Percentiles rank a stretch among this genome's conserved stretches.
phyloP scores from a whole-genome alignment of 2,329 filamentous ascomycete species.

The Colletotrichum camelliae region DNA sequence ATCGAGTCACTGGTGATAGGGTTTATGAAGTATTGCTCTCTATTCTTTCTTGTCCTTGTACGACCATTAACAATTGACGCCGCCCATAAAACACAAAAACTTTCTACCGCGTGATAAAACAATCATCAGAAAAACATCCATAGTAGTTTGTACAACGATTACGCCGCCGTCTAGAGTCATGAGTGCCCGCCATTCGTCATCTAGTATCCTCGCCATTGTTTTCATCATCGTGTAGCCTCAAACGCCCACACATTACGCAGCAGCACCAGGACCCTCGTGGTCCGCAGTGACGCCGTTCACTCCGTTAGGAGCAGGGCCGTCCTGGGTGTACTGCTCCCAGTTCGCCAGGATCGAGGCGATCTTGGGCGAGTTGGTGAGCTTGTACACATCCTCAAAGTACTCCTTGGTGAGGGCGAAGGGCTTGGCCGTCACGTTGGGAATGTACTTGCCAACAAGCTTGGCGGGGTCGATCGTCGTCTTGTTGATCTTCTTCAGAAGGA shows the following conservation, averaged over 20 bases:
- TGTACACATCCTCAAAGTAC: slow-evolving; percentile 99
- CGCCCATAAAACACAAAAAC: neutral
- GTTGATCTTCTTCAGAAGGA: slow-evolving; percentile 99
- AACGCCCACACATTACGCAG: slow-evolving; percentile 37
- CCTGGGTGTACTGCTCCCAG: slow-evolving; percentile 74
- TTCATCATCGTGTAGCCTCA: slow-evolving; percentile 10
- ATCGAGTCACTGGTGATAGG: neutral
- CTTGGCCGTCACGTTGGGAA: slow-evolving; percentile 95
- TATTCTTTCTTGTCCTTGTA: slow-evolving; percentile 11
- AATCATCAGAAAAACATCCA: slow-evolving; percentile 1
- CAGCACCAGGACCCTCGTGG: slow-evolving; percentile 46
- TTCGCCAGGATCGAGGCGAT: slow-evolving; percentile 85
- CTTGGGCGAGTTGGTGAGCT: slow-evolving; percentile 82
- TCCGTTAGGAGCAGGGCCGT: slow-evolving; percentile 46
- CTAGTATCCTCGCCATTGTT: neutral
- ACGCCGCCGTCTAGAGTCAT: slow-evolving; percentile 20
- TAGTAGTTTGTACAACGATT: slow-evolving; percentile 17
- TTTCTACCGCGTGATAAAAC: slow-evolving; percentile 15
- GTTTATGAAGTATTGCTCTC: slow-evolving; percentile 13
- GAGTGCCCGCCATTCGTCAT: neutral
- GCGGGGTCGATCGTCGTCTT: slow-evolving; percentile 97
- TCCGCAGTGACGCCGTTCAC: slow-evolving; percentile 37
- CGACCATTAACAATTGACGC: slow-evolving; percentile 14
- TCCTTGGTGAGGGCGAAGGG: slow-evolving; percentile 97
- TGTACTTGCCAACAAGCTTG: slow-evolving; percentile 98